phyloP scores from a whole-genome alignment of 352 stramenopile species.

The Phytophthora colocasiae region DNA sequence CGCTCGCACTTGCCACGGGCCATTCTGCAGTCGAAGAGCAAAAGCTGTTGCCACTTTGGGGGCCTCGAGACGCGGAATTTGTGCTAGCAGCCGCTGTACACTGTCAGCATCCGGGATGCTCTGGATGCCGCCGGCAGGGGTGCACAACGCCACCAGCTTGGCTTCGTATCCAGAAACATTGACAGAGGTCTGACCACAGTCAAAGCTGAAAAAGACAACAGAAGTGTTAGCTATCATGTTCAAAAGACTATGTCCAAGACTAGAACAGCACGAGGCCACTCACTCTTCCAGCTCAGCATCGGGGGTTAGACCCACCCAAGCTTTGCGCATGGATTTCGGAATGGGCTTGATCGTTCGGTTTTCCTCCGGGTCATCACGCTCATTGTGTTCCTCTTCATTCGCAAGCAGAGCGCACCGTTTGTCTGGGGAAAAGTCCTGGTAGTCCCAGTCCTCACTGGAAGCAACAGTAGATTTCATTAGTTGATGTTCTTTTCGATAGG shows the following conservation, averaged over 20 bases:
- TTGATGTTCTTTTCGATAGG: neutral
- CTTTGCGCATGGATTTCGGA: slow-evolving; percentile 26
- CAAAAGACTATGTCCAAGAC: no score
- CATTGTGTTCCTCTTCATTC: slow-evolving; percentile 51
- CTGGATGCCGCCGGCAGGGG: slow-evolving; percentile 59
- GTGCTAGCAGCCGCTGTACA: slow-evolving; percentile 53
- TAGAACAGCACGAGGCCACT: slow-evolving; percentile 12
- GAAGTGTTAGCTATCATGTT: neutral
- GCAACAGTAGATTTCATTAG: neutral
- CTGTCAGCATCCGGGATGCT: slow-evolving; percentile 55
- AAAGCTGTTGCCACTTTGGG: slow-evolving; percentile 42
- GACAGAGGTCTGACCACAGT: slow-evolving; percentile 19
- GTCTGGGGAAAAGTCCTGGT: slow-evolving; percentile 72
- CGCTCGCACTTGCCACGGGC: slow-evolving; percentile 59
- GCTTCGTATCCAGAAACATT: slow-evolving; percentile 44
- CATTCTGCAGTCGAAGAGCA: slow-evolving; percentile 41
- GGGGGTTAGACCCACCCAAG: slow-evolving; percentile 54
- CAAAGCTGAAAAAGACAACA: slow-evolving; percentile 26
- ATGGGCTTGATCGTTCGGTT: slow-evolving; percentile 44
- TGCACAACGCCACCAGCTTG: slow-evolving; percentile 59
- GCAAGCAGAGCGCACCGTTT: slow-evolving; percentile 68
- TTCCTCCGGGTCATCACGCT: slow-evolving; percentile 46
- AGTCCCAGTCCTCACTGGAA: slow-evolving; percentile 73
- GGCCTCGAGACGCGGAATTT: slow-evolving; percentile 48
- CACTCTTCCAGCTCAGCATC: slow-evolving; percentile 59